phyloP scores from a whole-genome alignment of 495 filamentous ascomycete genomes.

The Usnea hakonensis region DNA sequence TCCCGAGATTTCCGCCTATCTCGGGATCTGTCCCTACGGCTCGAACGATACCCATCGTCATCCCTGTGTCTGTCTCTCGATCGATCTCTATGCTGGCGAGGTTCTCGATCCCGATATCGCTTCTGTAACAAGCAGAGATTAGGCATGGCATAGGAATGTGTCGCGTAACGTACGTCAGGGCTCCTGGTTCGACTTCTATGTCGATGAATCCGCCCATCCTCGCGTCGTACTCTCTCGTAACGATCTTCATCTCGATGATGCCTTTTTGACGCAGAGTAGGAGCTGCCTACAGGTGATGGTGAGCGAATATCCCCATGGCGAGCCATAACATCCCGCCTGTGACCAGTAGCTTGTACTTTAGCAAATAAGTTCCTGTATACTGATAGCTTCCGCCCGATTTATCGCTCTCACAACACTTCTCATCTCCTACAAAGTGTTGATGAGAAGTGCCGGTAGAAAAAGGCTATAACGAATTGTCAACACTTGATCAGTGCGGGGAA shows the following conservation, averaged over 20 bases:
- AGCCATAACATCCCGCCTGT: slow-evolving; percentile 67
- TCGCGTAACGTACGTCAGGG: slow-evolving; percentile 50
- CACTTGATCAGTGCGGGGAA: too few species aligned
- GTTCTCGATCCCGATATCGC: slow-evolving; percentile 54
- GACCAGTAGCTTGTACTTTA: slow-evolving; percentile 59
- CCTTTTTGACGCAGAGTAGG: slow-evolving; percentile 65
- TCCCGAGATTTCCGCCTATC: slow-evolving; percentile 55
- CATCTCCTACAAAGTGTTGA: slow-evolving; percentile 2
- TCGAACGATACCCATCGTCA: slow-evolving; percentile 57
- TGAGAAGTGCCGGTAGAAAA: neutral
- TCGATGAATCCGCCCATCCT: slow-evolving; percentile 52
- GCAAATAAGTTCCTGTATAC: neutral
- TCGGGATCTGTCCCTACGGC: slow-evolving; percentile 56
- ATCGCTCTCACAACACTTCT: neutral
- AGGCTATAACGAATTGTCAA: neutral
- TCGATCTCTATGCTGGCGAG: slow-evolving; percentile 62
- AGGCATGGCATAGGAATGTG: slow-evolving; percentile 1
- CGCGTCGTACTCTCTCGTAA: slow-evolving; percentile 55
- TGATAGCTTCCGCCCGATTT: neutral
- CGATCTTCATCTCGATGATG: slow-evolving; percentile 70
- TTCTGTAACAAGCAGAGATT: slow-evolving; percentile 28
- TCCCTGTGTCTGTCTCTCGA: slow-evolving; percentile 65
- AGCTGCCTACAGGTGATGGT: slow-evolving; percentile 92
- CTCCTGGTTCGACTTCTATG: slow-evolving; percentile 63
- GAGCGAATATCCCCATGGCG: slow-evolving; percentile 87